Evolutionary conservation across 371 early-diverging fungal genomes (phyloP).

Genomic region (Rhizomucor pusillus): DNA sequence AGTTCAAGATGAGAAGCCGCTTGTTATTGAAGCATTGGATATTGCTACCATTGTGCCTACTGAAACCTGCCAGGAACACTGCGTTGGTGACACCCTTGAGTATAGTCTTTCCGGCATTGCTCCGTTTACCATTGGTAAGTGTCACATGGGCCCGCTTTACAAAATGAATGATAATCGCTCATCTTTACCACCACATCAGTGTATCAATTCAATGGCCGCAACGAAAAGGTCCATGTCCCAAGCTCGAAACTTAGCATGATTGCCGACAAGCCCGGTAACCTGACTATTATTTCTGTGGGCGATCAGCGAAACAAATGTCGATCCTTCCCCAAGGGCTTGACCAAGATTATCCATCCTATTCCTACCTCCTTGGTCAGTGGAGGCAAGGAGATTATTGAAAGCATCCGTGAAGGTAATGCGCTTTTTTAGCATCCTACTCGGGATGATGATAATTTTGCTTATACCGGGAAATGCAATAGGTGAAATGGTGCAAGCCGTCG

Average conservation of each 20-base stretch:
- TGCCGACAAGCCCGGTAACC: constrained; percentile 54
- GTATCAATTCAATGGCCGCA: constrained; percentile 42
- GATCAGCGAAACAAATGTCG: constrained; percentile 52
- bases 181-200: constrained; percentile 11
- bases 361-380: constrained; percentile 50
- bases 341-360: constrained; percentile 39
- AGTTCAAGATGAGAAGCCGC: constrained; percentile 13
- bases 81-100: constrained; percentile 52
- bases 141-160: background rate
- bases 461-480: no score
- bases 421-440: background rate
- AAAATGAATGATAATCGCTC: background rate
- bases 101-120: constrained; percentile 42
- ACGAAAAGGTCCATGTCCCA: constrained; percentile 27
- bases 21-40: constrained; percentile 37
- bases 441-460: no score
- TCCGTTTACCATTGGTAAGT: constrained; percentile 37
- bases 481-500: constrained; percentile 48
- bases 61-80: constrained; percentile 33
- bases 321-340: constrained; percentile 38
- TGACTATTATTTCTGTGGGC: constrained; percentile 51
- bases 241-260: constrained; percentile 33
- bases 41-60: constrained; percentile 41
- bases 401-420: constrained; percentile 45
- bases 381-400: constrained; percentile 47